Base-by-base conservation (phyloP, 1,284 basidiomycete genomes). In the Ceratobasidium sp. region DNA sequence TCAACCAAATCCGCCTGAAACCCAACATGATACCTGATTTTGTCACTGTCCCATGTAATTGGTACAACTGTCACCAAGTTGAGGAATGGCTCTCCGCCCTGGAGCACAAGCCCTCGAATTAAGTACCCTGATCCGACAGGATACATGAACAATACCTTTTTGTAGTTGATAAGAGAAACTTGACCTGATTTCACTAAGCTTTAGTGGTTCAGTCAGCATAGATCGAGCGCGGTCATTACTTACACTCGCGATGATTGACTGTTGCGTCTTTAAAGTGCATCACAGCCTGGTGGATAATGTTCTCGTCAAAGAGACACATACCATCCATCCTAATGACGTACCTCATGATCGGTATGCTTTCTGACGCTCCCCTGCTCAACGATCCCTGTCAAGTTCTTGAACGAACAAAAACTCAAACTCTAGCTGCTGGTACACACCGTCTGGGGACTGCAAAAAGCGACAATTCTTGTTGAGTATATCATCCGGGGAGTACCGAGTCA, bases 1-100 rank as follows among this genome's bases (percentile, higher is more conserved):
- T 67, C 62, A 29, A 67, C 62, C 50, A 67, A 54, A 38, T 67
- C 62, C 15, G 62, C 62, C 38, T 67, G 62, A 52, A 67, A 67
- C 10, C 62, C 62, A 32, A 67, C 62, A 22, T 67, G 62, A 27
- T 67, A 67, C 1, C 62, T 31, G 3, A 67, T 34, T 45, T 67
- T 34, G 38, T 67, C 62, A 10, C 49, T 42, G 27, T 67, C 62
- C 62, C 62, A 67, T 22, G 62, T 34, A 25, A 67, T 67, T 13
- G 62, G 62, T 13, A 67, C 52, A 32, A 67, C 54, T n/a, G 62
- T 67, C 25, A 67, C 62, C 32, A 67, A 29, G 34, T 67, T 67
- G 34, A 67, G 40, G 27, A 67, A 67, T n/a, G 62, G 62, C 7
- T 67, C 38, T 22, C 62, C 62, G 20, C 50, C 38, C 62, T 67